Evolutionary conservation across 352 stramenopile species (phyloP).

Genomic region (Phytophthora palmivora): DNA sequence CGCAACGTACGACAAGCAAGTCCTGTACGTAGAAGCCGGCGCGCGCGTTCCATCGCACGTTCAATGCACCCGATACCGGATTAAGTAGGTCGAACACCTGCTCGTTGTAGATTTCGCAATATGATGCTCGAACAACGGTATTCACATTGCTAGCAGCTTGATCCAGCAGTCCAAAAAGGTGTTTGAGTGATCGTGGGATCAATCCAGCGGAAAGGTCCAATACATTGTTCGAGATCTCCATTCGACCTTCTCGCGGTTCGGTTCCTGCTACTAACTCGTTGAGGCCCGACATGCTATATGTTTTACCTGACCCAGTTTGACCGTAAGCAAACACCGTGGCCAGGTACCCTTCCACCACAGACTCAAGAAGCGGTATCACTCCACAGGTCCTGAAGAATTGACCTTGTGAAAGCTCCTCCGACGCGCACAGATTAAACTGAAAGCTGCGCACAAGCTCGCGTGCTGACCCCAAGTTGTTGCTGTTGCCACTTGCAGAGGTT

Average conservation of each 20-base stretch:
- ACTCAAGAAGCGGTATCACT: conserved; percentile 65
- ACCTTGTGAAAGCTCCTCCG: conserved; percentile 60
- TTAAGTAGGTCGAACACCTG: conserved; percentile 84
- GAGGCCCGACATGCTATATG: conserved; percentile 83
- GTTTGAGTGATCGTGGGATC: conserved; percentile 77
- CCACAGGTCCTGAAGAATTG: conserved; percentile 75
- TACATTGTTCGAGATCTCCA: conserved; percentile 1
- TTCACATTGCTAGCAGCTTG: conserved; percentile 51
- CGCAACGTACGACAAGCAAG: conserved; percentile 76
- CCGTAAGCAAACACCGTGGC: conserved; percentile 76
- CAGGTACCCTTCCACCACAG: conserved; percentile 74
- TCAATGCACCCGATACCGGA: conserved; percentile 60
- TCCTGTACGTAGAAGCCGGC: conserved; percentile 85
- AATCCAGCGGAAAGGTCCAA: conserved; percentile 68
- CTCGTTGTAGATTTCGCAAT: conserved; percentile 90
- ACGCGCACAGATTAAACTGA: conserved; percentile 78
- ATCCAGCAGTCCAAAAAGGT: conserved; percentile 65
- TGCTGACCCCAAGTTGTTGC: conserved; percentile 8
- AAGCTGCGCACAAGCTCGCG: conserved; percentile 81
- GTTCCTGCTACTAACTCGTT: conserved; percentile 60
- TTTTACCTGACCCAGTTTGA: conserved; percentile 74
- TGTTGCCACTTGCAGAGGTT: conserved; percentile 40
- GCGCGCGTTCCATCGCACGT: conserved; percentile 76
- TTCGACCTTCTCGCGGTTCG: conserved; percentile 22
- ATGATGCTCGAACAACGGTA: conserved; percentile 75